Percentiles rank a stretch among this genome's conserved stretches.
phyloP scores from a whole-genome alignment of 2,329 filamentous ascomycete genomes.

The Cladophialophora yegresii region DNA sequence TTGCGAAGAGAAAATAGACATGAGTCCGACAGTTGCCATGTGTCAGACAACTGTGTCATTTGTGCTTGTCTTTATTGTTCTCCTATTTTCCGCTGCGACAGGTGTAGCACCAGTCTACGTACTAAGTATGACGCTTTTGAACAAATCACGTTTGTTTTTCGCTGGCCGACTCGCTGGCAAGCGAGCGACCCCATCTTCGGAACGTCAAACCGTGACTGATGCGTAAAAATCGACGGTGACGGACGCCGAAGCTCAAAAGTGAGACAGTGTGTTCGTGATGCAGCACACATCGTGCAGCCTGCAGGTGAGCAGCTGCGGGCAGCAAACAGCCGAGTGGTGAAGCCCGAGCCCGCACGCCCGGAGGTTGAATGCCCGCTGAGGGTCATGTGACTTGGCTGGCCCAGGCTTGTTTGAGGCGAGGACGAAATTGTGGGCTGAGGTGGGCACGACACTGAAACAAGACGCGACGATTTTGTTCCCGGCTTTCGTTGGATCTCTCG shows the following conservation, averaged over 20 bases:
- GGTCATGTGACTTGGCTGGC: constrained; percentile 10
- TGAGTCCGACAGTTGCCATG: not conserved
- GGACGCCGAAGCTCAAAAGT: constrained; percentile 18
- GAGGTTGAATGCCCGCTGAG: not conserved
- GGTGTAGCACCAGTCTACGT: not conserved
- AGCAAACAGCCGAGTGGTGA: constrained; percentile 2
- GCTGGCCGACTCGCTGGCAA: not conserved
- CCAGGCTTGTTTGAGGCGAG: constrained; percentile 10
- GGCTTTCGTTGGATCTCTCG: too few species aligned
- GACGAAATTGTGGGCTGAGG: not conserved
- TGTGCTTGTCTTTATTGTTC: not conserved
- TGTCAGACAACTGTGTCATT: not conserved
- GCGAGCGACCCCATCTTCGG: constrained; percentile 16
- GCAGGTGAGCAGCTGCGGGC: constrained; percentile 11
- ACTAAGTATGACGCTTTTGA: not conserved
- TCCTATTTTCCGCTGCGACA: not conserved
- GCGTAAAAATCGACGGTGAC: constrained; percentile 6
- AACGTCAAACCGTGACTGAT: constrained; percentile 1
- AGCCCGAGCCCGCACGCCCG: not conserved
- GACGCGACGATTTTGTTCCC: constrained; percentile 3
- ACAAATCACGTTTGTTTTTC: constrained; percentile 1
- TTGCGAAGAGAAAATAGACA: not conserved
- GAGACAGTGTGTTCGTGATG: constrained; percentile 15
- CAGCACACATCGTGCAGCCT: constrained; percentile 11
- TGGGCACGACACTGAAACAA: constrained; percentile 3